Evolutionary conservation across 2,329 filamentous ascomycete species (phyloP).

Genomic region (Aureobasidium zeae): DNA sequence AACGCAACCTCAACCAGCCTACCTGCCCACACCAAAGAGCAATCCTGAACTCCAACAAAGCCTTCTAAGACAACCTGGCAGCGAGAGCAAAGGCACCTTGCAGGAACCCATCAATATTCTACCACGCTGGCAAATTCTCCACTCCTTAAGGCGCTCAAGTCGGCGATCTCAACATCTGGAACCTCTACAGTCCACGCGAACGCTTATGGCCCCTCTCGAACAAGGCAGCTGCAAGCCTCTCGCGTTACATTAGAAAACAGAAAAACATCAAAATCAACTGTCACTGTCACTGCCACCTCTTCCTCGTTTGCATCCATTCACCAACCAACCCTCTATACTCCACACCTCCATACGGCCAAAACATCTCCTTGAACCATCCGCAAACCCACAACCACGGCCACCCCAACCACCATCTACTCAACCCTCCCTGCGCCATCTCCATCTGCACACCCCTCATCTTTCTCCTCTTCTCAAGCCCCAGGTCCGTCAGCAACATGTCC

Average conservation of each 20-base stretch:
- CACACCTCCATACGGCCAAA: constrained; percentile 48
- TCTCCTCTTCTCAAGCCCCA: constrained; percentile 50
- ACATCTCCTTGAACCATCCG: constrained; percentile 42
- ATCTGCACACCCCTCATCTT: constrained; percentile 44
- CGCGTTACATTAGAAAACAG: too few relatives aligned
- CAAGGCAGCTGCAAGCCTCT: constrained; percentile 66
- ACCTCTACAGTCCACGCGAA: constrained; percentile 64
- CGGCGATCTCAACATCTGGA: constrained; percentile 78
- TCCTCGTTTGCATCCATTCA: constrained; percentile 47
- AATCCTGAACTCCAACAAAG: constrained; percentile 24
- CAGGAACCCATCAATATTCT: constrained; percentile 48
- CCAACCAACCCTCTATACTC: constrained; percentile 48
- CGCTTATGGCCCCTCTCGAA: constrained; percentile 74
- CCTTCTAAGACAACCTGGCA: constrained; percentile 25
- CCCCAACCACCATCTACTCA: too few relatives aligned
- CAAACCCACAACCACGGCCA: too few relatives aligned
- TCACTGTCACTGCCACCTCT: too few relatives aligned
- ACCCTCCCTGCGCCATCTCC: too few relatives aligned
- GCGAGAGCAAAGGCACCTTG: constrained; percentile 18
- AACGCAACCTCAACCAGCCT: constrained; percentile 25
- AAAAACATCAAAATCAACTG: too few relatives aligned
- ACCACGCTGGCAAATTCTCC: constrained; percentile 63
- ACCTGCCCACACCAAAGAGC: constrained; percentile 24
- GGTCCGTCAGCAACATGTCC: constrained; percentile 56
- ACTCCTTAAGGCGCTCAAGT: constrained; percentile 74